A percentile compares a stretch with the other conserved stretches of the same genome.
Evolutionary conservation across 2,329 filamentous ascomycete species (phyloP).

Genomic region (Fusarium neocosmosporiellum): DNA sequence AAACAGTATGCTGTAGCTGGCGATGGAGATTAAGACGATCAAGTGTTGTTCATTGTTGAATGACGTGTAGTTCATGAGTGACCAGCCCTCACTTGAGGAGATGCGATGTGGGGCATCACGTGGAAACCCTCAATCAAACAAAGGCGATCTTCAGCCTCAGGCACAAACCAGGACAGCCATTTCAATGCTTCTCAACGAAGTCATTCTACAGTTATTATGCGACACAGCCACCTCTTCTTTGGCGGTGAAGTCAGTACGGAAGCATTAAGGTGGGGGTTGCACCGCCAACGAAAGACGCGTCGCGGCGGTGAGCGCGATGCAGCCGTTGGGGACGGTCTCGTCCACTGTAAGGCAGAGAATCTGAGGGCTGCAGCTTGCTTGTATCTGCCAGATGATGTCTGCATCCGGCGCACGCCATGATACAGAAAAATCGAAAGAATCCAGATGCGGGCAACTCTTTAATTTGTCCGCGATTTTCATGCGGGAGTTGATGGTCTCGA

Average conservation of each 20-base stretch:
- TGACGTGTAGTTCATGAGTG: neutral
- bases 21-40: neutral
- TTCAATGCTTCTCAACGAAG: neutral
- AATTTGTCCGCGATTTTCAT: neutral
- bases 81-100: neutral
- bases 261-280: neutral
- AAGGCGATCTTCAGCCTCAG: constrained; percentile 21
- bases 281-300: neutral
- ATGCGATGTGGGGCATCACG: neutral
- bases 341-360: constrained; percentile 3
- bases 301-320: constrained; percentile 11
- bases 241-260: constrained; percentile 4
- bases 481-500: neutral
- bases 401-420: constrained; percentile 17
- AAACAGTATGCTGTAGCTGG: neutral
- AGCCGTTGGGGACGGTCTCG: neutral
- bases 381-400: constrained; percentile 2
- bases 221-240: neutral
- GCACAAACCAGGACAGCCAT: neutral
- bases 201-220: neutral
- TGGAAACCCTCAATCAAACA: neutral
- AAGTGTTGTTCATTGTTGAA: neutral
- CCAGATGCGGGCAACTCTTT: neutral
- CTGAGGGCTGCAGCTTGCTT: neutral
- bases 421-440: constrained; percentile 11